Conservation (phyloP, 495 filamentous ascomycete species). For the Haplographium delicatum region DNA sequence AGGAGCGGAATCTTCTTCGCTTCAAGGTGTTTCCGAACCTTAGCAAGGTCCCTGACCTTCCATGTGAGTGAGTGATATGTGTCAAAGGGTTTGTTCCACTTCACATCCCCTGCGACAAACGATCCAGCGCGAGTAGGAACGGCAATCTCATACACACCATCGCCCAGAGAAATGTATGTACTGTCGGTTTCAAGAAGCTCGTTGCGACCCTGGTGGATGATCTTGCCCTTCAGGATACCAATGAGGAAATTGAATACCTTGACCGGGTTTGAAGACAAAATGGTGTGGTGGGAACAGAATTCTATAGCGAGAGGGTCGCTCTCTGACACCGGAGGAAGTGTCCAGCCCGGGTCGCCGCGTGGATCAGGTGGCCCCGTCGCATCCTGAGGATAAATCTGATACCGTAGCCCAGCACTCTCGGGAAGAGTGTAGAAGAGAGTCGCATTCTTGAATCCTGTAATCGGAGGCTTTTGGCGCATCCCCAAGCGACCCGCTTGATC, state of each 20-base stretch:
- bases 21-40: constrained; percentile 1
- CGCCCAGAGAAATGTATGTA: constrained; percentile 1
- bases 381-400: neutral
- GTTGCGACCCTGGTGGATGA: neutral
- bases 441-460: neutral
- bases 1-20: neutral
- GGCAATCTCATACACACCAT: constrained; percentile 1
- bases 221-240: neutral
- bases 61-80: neutral
- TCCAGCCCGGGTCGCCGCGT: neutral
- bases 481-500: neutral
- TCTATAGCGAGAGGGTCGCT: neutral
- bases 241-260: neutral
- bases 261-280: neutral
- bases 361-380: neutral
- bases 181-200: constrained; percentile 1
- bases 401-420: neutral
- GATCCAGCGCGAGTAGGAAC: neutral
- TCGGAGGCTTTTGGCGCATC: neutral
- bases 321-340: neutral
- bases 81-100: no score
- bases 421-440: neutral
- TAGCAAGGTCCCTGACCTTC: neutral
- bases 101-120: no score
- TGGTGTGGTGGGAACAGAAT: constrained; percentile 1